Conservation (phyloP, 805 yeast species). For the Hanseniaspora occidentalis region DNA sequence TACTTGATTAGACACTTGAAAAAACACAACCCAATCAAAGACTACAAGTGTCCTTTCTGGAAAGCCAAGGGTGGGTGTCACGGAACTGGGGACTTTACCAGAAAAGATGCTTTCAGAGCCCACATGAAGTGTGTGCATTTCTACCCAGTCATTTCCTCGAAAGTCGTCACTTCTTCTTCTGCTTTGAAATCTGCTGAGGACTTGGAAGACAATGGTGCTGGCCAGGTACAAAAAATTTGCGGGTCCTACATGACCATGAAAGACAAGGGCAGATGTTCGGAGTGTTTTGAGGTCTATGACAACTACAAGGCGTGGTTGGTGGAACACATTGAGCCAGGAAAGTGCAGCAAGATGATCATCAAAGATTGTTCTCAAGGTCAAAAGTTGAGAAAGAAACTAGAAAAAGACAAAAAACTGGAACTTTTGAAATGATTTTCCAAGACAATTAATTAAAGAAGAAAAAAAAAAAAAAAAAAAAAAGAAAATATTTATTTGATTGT, state of each 20-base stretch:
- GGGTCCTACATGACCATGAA: conserved; percentile 63
- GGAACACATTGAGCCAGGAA: conserved; percentile 48
- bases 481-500: neutral
- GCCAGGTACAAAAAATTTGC: no score
- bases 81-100: conserved; percentile 55
- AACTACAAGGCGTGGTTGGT: conserved; percentile 59
- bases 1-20: conserved; percentile 62
- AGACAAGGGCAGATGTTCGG: conserved; percentile 60
- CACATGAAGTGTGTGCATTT: conserved; percentile 71
- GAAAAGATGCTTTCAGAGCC: conserved; percentile 72
- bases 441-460: neutral
- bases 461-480: neutral
- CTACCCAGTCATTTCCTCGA: conserved; percentile 6
- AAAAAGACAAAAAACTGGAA: conserved; percentile 2
- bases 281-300: conserved; percentile 44
- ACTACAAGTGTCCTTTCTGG: conserved; percentile 70
- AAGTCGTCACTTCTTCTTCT: no score
- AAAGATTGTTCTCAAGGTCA: conserved; percentile 4
- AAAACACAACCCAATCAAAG: conserved; percentile 66
- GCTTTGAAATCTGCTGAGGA: no score
- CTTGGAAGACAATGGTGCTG: no score
- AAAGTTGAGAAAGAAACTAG: conserved; percentile 5
- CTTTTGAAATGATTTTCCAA: no score
- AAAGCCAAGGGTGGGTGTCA: conserved; percentile 31
- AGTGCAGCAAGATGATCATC: conserved; percentile 26